Evolutionary conservation across 257 asterid genomes (phyloP), one percentile per base, ranked within the genome.

Genomic region (Petunia axillaris): DNA sequence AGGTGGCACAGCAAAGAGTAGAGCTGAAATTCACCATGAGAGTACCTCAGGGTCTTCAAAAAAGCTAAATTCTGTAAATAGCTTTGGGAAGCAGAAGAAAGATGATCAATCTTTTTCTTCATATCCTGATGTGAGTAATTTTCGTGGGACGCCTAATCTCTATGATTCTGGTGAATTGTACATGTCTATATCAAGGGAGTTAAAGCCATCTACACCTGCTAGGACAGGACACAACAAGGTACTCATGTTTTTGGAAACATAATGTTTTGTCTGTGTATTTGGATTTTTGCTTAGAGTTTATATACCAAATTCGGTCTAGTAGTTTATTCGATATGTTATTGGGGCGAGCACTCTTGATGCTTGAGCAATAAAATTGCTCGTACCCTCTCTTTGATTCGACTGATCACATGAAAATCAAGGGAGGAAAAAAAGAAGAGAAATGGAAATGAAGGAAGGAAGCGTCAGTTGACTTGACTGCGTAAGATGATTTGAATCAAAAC

Each of bases 91-190:
- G 80, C 84, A 85, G 46, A 84, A 83, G 79, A 87, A 77, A 38
- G 90, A 85, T 68, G 85, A 81, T 59, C 85, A 84, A 70, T 83
- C 90, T 53, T 81, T 84, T 76, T 79, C 86, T 76, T 79, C 86
- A 5, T 91, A 85, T 87, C 87, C 93, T 64, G 93, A 87, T 57
- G 90, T 85, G 71, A 92, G 86, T 77, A 83, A 80, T 71, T 85
- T 82, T 14, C 93, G 89, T 81, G 89, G 90, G 87, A 84, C 85
- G n/a, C 87, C 90, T 9, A 83, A 87, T 87, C 84, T 91, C 80
- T 92, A 81, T 79, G 96, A 93, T 89, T 94, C 97, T 46, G 93
- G 92, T 53, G 99, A 94, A 88, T 89, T 96, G 64, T 65, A 83
- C 76, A 58, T 85, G 60, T 86, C 98, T 52, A 87, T 90, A 80